phyloP scores from a whole-genome alignment of 208 protist genomes.

The Leishmania aethiopica region DNA sequence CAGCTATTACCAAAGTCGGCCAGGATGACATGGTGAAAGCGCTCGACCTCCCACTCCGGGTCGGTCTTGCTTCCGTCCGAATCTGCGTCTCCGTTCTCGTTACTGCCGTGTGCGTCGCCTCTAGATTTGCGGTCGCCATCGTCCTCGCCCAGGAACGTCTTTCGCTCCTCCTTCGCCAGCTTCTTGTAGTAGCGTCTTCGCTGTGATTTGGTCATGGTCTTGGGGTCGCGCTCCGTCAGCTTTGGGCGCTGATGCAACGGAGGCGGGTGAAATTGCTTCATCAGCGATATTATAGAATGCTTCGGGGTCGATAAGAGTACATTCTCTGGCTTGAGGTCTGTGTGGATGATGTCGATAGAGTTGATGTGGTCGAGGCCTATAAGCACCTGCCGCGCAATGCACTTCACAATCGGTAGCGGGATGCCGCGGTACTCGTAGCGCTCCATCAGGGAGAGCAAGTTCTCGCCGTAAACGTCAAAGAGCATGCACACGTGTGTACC shows the following conservation, averaged over 20 bases:
- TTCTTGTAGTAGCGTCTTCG: conserved; percentile 93
- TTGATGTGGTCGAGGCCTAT: conserved; percentile 95
- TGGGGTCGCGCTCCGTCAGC: conserved; percentile 82
- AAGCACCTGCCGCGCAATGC: conserved; percentile 91
- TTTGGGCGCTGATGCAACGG: conserved; percentile 74
- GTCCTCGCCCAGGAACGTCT: conserved; percentile 23
- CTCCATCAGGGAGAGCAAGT: conserved; percentile 96
- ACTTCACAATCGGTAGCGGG: conserved; percentile 94
- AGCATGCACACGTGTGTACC: conserved; percentile 96
- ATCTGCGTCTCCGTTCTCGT: conserved; percentile 26
- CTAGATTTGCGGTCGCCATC: conserved; percentile 21
- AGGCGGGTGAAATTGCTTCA: conserved; percentile 80
- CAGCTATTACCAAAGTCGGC: conserved; percentile 99
- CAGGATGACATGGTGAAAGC: conserved; percentile 93
- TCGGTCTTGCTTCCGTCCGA: conserved; percentile 77
- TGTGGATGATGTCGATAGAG: conserved; percentile 96
- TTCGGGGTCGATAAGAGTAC: conserved; percentile 90
- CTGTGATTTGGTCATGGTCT: conserved; percentile 93
- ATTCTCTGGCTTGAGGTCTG: conserved; percentile 98
- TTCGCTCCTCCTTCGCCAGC: conserved; percentile 57
- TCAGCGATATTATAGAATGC: conserved; percentile 85
- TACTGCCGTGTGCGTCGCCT: conserved; percentile 15
- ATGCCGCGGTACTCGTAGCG: conserved; percentile 95
- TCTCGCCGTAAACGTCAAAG: conserved; percentile 97
- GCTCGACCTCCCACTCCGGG: conserved; percentile 83